Conservation (phyloP, 768 basidiomycete species). For the Termitomyces sp. region DNA sequence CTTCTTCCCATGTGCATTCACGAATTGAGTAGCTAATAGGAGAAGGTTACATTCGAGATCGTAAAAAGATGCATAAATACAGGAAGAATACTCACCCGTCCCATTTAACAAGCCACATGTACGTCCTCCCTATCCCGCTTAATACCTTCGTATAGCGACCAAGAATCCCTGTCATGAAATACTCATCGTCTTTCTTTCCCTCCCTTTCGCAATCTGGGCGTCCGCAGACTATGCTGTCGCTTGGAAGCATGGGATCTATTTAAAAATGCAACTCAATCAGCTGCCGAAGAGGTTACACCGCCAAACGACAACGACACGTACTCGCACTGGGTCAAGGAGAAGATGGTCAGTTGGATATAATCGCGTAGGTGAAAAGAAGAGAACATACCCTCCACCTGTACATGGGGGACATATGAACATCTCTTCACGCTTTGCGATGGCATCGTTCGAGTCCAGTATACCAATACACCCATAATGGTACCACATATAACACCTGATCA, state of each 20-base stretch:
- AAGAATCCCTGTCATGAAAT: slow-evolving; percentile 28
- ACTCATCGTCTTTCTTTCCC: slow-evolving; percentile 17
- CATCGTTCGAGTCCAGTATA: slow-evolving; percentile 27
- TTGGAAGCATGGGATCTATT: slow-evolving; percentile 9
- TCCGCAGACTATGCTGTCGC: slow-evolving; percentile 14
- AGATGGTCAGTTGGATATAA: background rate
- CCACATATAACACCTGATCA: slow-evolving; percentile 36
- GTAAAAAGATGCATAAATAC: background rate
- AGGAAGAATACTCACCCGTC: slow-evolving; percentile 25
- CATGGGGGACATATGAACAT: slow-evolving; percentile 42
- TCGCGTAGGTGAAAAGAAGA: background rate
- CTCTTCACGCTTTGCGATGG: slow-evolving; percentile 23
- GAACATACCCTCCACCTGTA: slow-evolving; percentile 23
- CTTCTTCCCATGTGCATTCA: slow-evolving; percentile 32
- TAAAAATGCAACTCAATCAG: background rate
- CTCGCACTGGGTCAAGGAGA: slow-evolving; percentile 7
- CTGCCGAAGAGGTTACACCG: background rate
- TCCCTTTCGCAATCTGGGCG: slow-evolving; percentile 24
- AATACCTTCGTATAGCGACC: slow-evolving; percentile 23
- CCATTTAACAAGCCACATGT: slow-evolving; percentile 36
- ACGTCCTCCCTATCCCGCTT: slow-evolving; percentile 17
- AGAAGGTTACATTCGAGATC: background rate
- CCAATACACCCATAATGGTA: slow-evolving; percentile 51
- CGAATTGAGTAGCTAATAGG: slow-evolving; percentile 25
- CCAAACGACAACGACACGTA: slow-evolving; percentile 2